Base-by-base conservation (phyloP, 306 rosid species). In the Alnus rubra region DNA sequence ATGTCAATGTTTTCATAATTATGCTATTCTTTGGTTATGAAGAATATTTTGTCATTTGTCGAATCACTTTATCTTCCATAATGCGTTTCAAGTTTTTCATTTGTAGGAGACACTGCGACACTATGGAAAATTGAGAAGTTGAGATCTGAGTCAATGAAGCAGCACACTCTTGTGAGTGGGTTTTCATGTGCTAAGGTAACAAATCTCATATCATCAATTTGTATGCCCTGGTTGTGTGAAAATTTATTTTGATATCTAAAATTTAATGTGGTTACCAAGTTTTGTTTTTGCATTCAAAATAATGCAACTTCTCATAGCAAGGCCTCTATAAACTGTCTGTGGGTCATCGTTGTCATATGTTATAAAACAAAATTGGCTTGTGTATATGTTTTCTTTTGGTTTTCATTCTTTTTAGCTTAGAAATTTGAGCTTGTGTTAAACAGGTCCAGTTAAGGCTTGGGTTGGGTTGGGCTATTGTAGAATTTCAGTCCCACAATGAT, bases 121-220 rank as follows among this genome's bases (percentile, higher is more conserved):
- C 84, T 93, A 75, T 88, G 94, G 96, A 88, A 82, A 87, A 86
- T 88, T 78, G 93, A 95, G 87, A 89, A 88, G 81, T 76, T 93
- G 80, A 89, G 97, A 83, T 89, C 94, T 3, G 85, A 89, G 83
- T 70, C 92, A 45, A 80, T 62, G 88, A 93, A 93, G 87, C 85
- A 69, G 65, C 98, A 93, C 64, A 89, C 92, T 56, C 80, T 95
- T 82, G 71, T 78, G 74, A 90, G 81, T 82, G 97, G 94, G 51
- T 81, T 94, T 85, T 82, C 97, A 56, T 87, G 97, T 77, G 94
- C 87, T 60, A 94, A 94, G 98, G 98, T 94, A 74, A 71, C 55
- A 23, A 79, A 58, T 69, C 28, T 35, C 9, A 62, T 15, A 13
- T 53, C 50, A 42, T 68, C 16, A 68, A 42, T 11, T 18, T 83